Base-by-base conservation (phyloP, 1,139 yeast species). In the Pneumocystis sp. region DNA sequence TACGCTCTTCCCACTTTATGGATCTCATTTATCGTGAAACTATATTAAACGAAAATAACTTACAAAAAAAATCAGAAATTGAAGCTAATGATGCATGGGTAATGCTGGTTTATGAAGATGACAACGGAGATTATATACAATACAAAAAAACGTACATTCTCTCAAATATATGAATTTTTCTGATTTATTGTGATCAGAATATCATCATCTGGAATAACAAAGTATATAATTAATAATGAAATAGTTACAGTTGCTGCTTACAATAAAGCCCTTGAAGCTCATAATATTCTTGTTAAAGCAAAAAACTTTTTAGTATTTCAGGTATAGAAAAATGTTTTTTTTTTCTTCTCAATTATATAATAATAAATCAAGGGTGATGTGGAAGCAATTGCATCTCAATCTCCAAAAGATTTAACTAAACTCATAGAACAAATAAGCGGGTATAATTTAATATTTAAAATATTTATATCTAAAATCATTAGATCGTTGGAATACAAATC, bases 291-390 rank as follows among this genome's bases (percentile, higher is more conserved):
- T 68, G 87, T 90, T 69, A 89, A 88, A 73, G 97, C 97, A 1
- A 83, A 91, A 72, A 91, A 95, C 74, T 93, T 93, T 73, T 77
- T 93, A 69, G 97, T 95, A 19, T 91, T 93, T 74, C 98, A 93
- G 77, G 60, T 44, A 40, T 39, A 37, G 21, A 19, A 35, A 57
- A 61, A n/a, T n/a, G n/a, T n/a, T n/a, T 21, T 12, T 39, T 10
- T 21, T 8, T 40, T 25, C 29, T 37, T 61, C 3, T 25, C n/a
- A 50, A 10, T 25, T 21, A 21, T 15, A 50, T 56, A 40, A 61
- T 31, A 37, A 42, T 5, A 40, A 40, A 40, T n/a, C 25, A 61
- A 64, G 57, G 98, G 98, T 66, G 97, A 93, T 73, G 96, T 93
- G 63, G 98, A 93, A 74, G 87, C 86, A 70, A 85, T 93, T 64